Conservation (phyloP, 108 stramenopile genomes). For the Conticribra weissflogii region DNA sequence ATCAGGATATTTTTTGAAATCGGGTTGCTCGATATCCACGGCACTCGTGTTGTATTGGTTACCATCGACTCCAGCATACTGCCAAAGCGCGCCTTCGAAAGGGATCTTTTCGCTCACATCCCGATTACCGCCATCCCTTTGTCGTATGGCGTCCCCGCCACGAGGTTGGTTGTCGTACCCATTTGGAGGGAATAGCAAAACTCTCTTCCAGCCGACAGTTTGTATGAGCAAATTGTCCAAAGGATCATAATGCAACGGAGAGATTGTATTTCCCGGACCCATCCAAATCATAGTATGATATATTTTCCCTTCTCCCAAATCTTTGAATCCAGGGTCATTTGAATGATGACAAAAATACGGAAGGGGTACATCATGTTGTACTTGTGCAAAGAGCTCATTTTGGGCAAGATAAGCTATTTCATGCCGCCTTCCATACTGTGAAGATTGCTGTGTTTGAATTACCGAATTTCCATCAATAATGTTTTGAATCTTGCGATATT, state of each 20-base stretch:
- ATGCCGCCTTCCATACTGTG: constrained; percentile 1
- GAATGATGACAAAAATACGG: constrained; percentile 56
- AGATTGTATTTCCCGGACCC: constrained; percentile 68
- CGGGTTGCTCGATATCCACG: constrained; percentile 55
- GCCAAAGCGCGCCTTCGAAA: constrained; percentile 23
- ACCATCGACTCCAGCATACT: constrained; percentile 62
- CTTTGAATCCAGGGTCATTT: constrained; percentile 20
- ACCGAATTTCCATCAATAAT: not conserved
- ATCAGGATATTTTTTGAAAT: constrained; percentile 50
- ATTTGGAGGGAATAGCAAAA: constrained; percentile 55
- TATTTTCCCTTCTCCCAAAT: constrained; percentile 64
- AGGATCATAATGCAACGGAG: constrained; percentile 84
- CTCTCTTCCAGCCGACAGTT: constrained; percentile 67
- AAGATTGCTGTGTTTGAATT: not conserved
- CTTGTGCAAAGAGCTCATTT: constrained; percentile 59
- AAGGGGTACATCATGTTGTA: constrained; percentile 59
- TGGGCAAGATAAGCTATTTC: constrained; percentile 83
- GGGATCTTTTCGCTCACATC: constrained; percentile 6
- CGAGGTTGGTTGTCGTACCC: not conserved
- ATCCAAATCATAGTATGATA: constrained; percentile 82
- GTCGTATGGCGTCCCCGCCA: not conserved
- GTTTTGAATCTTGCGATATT: constrained; percentile 5
- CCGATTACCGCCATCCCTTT: constrained; percentile 4
- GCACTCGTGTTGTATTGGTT: constrained; percentile 83
- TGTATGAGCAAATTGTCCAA: constrained; percentile 84